Conservation (phyloP, 2,329 filamentous ascomycete genomes). For the Penicillium expansum region DNA sequence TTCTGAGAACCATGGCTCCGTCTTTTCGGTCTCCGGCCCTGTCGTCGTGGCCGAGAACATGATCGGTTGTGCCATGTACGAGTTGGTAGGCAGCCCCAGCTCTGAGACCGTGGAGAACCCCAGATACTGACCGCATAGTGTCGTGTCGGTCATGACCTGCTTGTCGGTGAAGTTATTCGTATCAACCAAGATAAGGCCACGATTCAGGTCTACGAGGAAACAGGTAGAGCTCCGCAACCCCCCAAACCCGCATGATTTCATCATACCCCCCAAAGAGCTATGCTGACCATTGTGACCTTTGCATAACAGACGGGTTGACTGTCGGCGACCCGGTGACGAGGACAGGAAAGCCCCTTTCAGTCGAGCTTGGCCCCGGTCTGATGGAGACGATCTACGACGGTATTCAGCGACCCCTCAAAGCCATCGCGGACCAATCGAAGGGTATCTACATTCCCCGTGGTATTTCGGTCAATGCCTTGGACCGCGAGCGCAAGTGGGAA, state of each 20-base stretch:
- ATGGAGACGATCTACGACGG: constrained; percentile 99
- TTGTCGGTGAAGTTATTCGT: constrained; percentile 97
- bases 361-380: constrained; percentile 93
- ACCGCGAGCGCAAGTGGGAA: constrained; percentile 93
- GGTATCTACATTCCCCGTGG: constrained; percentile 98
- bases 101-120: constrained; percentile 2
- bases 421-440: constrained; percentile 71
- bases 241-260: constrained; percentile 7
- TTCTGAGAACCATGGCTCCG: constrained; percentile 58
- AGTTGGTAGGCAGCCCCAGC: constrained; percentile 64
- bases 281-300: constrained; percentile 9
- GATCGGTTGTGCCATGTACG: constrained; percentile 99
- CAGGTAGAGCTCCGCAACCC: constrained; percentile 56
- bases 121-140: constrained; percentile 54
- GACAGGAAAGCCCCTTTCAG: constrained; percentile 93
- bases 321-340: constrained; percentile 89
- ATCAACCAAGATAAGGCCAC: constrained; percentile 94
- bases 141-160: constrained; percentile 83
- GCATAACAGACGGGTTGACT: constrained; percentile 71
- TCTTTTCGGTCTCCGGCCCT: constrained; percentile 76
- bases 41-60: constrained; percentile 97
- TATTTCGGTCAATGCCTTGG: constrained; percentile 80
- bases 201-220: constrained; percentile 99
- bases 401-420: constrained; percentile 90
- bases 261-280: constrained; percentile 3